Percentiles rank a stretch among this genome's conserved stretches.
These are phyloP conservation scores for Xerocomellus intermedius DNA, from an alignment of 768 basidiomycete species.

Conservation along the genomic window DNA sequence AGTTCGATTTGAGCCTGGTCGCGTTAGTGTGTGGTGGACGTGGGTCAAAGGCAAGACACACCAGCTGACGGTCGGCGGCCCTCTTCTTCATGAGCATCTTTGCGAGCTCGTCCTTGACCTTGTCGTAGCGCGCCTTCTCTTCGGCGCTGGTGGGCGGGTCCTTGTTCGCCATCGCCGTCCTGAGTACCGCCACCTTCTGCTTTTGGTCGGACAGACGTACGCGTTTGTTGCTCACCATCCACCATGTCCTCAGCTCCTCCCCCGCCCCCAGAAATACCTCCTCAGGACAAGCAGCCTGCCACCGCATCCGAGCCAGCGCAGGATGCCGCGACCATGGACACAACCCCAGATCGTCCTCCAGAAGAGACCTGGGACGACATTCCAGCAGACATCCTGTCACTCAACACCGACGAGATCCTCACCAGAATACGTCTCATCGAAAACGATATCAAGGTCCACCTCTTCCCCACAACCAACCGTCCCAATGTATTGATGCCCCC, in stretches of 20 bases:
- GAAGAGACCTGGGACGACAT: conserved; percentile 92
- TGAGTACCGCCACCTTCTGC: conserved; percentile 18
- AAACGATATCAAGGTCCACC: conserved; percentile 87
- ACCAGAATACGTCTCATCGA: conserved; percentile 92
- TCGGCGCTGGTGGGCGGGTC: conserved; percentile 50
- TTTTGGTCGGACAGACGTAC: conserved; percentile 27
- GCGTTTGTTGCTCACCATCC: conserved; percentile 11
- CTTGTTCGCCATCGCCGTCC: conserved; percentile 38
- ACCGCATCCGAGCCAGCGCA: conserved; percentile 33
- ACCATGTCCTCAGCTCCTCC: conserved; percentile 59
- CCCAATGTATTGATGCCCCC: neutral
- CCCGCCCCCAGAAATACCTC: conserved; percentile 43
- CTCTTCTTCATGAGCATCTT: conserved; percentile 75
- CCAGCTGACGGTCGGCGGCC: conserved; percentile 72
- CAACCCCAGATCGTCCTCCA: conserved; percentile 61
- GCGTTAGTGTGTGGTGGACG: neutral
- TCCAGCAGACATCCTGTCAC: conserved; percentile 77
- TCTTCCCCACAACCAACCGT: neutral
- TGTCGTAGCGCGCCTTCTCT: conserved; percentile 69
- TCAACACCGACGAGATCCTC: conserved; percentile 82
- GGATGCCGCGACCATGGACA: conserved; percentile 60
- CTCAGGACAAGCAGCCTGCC: conserved; percentile 51
- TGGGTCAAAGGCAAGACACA: conserved; percentile 32
- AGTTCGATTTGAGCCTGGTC: conserved; percentile 71
- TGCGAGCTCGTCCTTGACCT: conserved; percentile 70